Conservation (phyloP, 75 land plant species). For the Selaginella tamariscina region DNA sequence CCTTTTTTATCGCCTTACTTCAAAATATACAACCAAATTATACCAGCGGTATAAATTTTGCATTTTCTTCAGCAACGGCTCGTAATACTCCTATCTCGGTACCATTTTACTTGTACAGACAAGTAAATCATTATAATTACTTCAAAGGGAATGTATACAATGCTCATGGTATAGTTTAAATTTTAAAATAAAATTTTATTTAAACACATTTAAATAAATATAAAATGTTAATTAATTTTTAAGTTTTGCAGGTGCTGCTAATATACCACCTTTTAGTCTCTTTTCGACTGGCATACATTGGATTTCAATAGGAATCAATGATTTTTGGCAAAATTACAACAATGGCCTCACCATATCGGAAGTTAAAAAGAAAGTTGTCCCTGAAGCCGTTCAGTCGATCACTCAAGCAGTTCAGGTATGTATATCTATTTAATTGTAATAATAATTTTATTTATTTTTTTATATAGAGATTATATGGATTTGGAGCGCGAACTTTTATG, state of each 20-base stretch:
- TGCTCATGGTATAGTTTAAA: not conserved
- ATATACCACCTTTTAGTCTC: not conserved
- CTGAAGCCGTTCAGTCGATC: not conserved
- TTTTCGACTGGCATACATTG: not conserved
- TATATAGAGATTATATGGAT: constrained; percentile 1
- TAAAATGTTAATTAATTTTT: no score
- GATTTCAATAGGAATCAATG: constrained; percentile 7
- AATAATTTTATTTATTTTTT: not conserved
- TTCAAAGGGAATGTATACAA: not conserved
- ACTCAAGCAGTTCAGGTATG: not conserved
- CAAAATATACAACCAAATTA: not conserved
- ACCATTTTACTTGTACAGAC: not conserved
- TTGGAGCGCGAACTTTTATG: constrained; percentile 8
- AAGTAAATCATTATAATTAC: not conserved
- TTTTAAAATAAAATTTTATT: not conserved
- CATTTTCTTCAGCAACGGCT: not conserved
- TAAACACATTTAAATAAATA: not conserved
- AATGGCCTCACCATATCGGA: not conserved
- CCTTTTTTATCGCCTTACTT: constrained; percentile 1
- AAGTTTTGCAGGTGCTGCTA: not conserved
- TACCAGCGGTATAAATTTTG: not conserved
- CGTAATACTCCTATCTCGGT: not conserved
- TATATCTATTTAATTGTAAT: not conserved
- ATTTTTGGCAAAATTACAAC: not conserved
- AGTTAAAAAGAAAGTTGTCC: not conserved